Evolutionary conservation across 2,329 filamentous ascomycete species (phyloP).

Genomic region (Aspergillus sp.): DNA sequence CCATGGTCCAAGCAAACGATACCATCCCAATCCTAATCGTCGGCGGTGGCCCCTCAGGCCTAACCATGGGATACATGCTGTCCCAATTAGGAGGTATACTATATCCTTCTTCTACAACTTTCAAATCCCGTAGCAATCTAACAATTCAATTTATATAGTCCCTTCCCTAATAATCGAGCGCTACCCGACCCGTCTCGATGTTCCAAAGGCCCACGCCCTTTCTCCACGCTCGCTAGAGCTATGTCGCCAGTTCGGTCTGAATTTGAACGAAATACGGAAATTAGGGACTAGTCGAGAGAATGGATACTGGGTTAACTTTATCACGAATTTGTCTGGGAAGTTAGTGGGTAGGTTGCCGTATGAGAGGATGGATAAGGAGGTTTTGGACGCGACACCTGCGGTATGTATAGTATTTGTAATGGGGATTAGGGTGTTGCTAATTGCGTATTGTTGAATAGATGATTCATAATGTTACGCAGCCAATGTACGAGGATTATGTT

Average conservation of each 20-base stretch:
- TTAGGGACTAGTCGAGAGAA: constrained; percentile 18
- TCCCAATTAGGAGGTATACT: constrained; percentile 21
- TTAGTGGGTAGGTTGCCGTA: constrained; percentile 30
- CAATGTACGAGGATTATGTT: constrained; percentile 34
- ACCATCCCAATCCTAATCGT: constrained; percentile 21
- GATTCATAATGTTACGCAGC: constrained; percentile 41
- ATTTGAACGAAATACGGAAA: constrained; percentile 18
- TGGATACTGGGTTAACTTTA: constrained; percentile 37
- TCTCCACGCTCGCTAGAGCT: constrained; percentile 23
- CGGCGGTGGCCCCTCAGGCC: constrained; percentile 32
- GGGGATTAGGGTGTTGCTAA: no score
- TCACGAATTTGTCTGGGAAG: constrained; percentile 32
- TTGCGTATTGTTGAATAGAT: constrained; percentile 16
- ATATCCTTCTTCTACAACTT: neutral
- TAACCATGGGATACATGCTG: constrained; percentile 29
- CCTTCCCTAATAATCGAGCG: constrained; percentile 23
- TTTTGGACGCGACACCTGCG: constrained; percentile 31
- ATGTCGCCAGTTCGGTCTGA: constrained; percentile 21
- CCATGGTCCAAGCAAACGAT: neutral
- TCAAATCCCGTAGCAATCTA: neutral
- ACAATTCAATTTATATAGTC: constrained; percentile 7
- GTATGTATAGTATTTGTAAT: constrained; percentile 6
- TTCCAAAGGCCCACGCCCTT: constrained; percentile 24
- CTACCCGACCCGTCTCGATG: constrained; percentile 19
- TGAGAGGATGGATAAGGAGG: constrained; percentile 18